Evolutionary conservation across 1,139 yeast species (phyloP), one percentile per base, ranked within the genome.

Genomic region (Hemisphaericaspora xylanilytica): DNA sequence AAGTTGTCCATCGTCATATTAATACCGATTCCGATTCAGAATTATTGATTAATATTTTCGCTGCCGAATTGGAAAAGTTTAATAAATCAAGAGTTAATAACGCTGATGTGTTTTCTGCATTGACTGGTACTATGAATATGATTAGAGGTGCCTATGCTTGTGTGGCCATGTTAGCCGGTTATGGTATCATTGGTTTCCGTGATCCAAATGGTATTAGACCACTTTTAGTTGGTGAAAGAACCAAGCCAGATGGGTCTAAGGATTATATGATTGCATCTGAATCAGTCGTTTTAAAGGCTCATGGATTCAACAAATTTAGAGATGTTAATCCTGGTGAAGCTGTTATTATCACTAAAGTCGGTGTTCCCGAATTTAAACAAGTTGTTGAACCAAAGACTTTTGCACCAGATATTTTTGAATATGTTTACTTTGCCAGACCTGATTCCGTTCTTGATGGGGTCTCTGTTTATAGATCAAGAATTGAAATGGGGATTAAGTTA

Each of bases 141-240:
- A 82, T 92, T 48, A 81, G 96, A 59, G 98, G 98, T 46, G 97
- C 97, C 15, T 92, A 88, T 61, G 97, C 98, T 1, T 89, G 97
- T 68, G 80, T 85, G 32, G 95, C 95, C 42, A 81, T 92, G 87
- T 71, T 92, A 45, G 97, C 98, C 2, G 98, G 98, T 35, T 94
- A 85, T 65, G 97, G 97, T 38, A 61, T 92, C 45, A 80, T 92
- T 57, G 98, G 97, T 1, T 94, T 92, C 72, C 79, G 98, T 61
- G 98, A 92, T 64, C 96, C 98, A 24, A 85, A 92, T 57, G 98
- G 97, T 44, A 88, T 92, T 52, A 80, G 98, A 58, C 98, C 98
- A 2, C 70, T 92, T 42, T 74, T 89, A 32, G 76, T 79, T 50
- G 98, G 98, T 41, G 89, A 85, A 63, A 78, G 98, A 53, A 53